These are phyloP conservation scores for Penicillium mononematosum DNA, from an alignment of 495 filamentous ascomycete genomes.

Conservation along the genomic window DNA sequence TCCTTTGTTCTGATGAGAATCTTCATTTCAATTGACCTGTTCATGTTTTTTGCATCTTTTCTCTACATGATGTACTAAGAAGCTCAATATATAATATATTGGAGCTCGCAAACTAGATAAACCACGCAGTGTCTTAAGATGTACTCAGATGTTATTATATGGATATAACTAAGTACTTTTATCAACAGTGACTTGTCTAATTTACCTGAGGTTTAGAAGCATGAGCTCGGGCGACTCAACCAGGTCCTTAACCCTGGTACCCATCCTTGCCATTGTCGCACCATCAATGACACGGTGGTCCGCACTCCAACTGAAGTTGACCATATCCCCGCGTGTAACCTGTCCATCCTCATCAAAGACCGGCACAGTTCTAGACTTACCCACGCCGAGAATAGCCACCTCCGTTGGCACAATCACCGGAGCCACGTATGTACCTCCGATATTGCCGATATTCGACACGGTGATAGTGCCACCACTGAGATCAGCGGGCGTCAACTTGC, in stretches of 20 bases:
- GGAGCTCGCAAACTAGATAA: not conserved
- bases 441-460: slow-evolving; percentile 94
- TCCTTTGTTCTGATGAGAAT: not conserved
- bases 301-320: slow-evolving; percentile 94
- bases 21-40: slow-evolving; percentile 4
- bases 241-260: slow-evolving; percentile 69
- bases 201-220: slow-evolving; percentile 56
- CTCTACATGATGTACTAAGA: not conserved
- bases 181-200: not conserved
- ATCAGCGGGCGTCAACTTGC: slow-evolving; percentile 74
- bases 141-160: not conserved
- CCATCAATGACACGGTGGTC: slow-evolving; percentile 96
- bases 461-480: slow-evolving; percentile 88
- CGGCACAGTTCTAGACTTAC: slow-evolving; percentile 68
- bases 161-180: slow-evolving; percentile 8
- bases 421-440: slow-evolving; percentile 87
- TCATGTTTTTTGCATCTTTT: not conserved
- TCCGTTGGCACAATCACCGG: slow-evolving; percentile 89
- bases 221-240: slow-evolving; percentile 84
- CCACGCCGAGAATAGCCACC: slow-evolving; percentile 89
- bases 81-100: not conserved
- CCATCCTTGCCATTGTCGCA: slow-evolving; percentile 87
- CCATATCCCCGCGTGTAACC: slow-evolving; percentile 83
- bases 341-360: slow-evolving; percentile 79
- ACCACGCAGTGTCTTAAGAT: not conserved